Conservation (phyloP, 2,329 filamentous ascomycete species). For the Podosphaera xanthii region DNA sequence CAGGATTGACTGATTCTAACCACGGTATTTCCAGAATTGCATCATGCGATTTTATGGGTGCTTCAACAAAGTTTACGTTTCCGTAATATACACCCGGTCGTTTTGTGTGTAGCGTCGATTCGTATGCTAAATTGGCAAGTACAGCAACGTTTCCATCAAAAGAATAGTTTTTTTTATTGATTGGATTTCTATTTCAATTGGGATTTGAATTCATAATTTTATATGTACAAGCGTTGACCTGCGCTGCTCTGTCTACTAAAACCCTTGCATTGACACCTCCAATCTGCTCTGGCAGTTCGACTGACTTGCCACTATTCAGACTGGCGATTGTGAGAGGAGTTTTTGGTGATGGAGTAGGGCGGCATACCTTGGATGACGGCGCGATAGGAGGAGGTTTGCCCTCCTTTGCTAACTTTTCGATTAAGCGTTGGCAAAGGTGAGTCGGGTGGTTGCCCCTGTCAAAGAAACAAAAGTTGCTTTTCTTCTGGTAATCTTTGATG, state of each 20-base stretch:
- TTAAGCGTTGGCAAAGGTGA: neutral
- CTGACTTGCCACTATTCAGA: too few species aligned
- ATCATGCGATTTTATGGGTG: neutral
- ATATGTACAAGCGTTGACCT: conserved; percentile 1
- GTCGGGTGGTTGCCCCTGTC: neutral
- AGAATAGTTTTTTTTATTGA: neutral
- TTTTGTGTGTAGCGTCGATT: neutral
- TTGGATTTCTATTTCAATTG: neutral
- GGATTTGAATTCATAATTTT: neutral
- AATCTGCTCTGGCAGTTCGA: neutral
- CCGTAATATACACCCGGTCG: neutral
- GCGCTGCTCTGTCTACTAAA: neutral
- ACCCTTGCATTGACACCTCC: neutral
- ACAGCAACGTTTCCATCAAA: neutral
- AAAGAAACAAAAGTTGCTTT: neutral
- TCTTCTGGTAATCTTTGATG: neutral
- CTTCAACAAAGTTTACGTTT: neutral
- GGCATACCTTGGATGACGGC: neutral
- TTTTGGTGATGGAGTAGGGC: too few species aligned
- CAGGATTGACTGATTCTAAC: too few species aligned
- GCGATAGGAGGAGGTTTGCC: neutral
- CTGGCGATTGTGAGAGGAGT: too few species aligned
- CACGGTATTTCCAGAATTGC: neutral
- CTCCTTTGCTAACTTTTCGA: neutral
- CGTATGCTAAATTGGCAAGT: neutral